These are phyloP conservation scores for Symmetrospora coprosmae DNA, from an alignment of 768 basidiomycete genomes.

Conservation along the genomic window DNA sequence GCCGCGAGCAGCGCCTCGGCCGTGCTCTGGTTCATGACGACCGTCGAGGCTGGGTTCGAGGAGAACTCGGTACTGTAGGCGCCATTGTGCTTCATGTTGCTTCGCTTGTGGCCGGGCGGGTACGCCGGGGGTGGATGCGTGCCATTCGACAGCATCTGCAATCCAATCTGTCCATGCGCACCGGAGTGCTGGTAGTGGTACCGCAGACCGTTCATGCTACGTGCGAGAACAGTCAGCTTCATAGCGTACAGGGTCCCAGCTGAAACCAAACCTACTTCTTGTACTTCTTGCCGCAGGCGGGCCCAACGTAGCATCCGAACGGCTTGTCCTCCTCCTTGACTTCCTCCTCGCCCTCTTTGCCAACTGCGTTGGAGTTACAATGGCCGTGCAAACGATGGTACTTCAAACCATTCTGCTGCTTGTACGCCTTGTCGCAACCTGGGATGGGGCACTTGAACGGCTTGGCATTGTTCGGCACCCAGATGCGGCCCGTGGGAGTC, in stretches of 20 bases:
- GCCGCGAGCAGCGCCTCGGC: constrained; percentile 17
- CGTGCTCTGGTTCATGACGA: constrained; percentile 16
- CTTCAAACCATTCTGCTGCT: constrained; percentile 37
- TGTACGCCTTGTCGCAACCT: constrained; percentile 37
- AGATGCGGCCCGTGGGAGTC: constrained; percentile 20
- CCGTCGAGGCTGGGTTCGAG: constrained; percentile 10
- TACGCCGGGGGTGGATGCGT: constrained; percentile 21
- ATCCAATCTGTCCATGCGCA: constrained; percentile 77
- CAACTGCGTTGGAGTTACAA: constrained; percentile 28
- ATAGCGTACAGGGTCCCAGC: neutral
- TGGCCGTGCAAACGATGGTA: constrained; percentile 35
- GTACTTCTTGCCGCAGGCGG: constrained; percentile 53
- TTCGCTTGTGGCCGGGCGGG: constrained; percentile 16
- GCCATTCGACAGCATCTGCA: constrained; percentile 23
- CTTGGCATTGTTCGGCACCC: constrained; percentile 44
- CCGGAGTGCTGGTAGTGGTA: constrained; percentile 97
- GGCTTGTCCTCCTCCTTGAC: constrained; percentile 22
- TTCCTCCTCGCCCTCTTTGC: constrained; percentile 44
- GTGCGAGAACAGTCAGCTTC: neutral
- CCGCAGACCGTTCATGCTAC: constrained; percentile 80
- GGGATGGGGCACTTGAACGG: constrained; percentile 49
- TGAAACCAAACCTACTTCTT: constrained; percentile 48
- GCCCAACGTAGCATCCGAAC: constrained; percentile 38
- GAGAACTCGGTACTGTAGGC: neutral
- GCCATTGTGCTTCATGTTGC: neutral